Conservation (phyloP, 495 filamentous ascomycete species). For the Monascus purpureus region DNA sequence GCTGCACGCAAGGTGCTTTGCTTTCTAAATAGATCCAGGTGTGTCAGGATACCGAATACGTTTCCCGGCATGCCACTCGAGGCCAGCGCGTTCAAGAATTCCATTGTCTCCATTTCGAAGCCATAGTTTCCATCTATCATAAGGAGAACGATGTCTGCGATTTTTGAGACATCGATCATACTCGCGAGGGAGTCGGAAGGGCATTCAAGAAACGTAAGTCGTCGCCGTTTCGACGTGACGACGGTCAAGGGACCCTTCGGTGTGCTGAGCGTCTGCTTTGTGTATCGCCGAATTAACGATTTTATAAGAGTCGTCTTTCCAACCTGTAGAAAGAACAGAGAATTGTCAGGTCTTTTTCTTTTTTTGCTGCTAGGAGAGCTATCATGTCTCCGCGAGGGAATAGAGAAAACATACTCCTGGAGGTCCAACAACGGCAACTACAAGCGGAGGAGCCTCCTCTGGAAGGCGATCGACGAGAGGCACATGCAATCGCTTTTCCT, state of each 20-base stretch:
- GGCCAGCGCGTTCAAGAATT: slow-evolving; percentile 84
- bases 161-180: slow-evolving; percentile 92
- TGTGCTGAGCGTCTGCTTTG: slow-evolving; percentile 82
- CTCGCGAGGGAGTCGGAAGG: slow-evolving; percentile 82
- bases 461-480: slow-evolving; percentile 89
- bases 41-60: slow-evolving; percentile 91
- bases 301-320: slow-evolving; percentile 75
- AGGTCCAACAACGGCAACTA: slow-evolving; percentile 86
- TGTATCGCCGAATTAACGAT: slow-evolving; percentile 84
- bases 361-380: slow-evolving; percentile 1
- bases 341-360: slow-evolving; percentile 5
- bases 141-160: slow-evolving; percentile 88
- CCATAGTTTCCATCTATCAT: slow-evolving; percentile 98
- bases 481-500: slow-evolving; percentile 91
- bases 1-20: slow-evolving; percentile 76
- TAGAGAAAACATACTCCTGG: slow-evolving; percentile 53
- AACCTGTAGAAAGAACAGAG: slow-evolving; percentile 17
- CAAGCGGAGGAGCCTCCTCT: slow-evolving; percentile 85
- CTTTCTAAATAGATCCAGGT: slow-evolving; percentile 89
- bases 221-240: slow-evolving; percentile 83
- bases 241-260: slow-evolving; percentile 88
- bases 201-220: slow-evolving; percentile 92
- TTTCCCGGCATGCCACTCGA: slow-evolving; percentile 95
- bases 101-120: slow-evolving; percentile 99
- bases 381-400: slow-evolving; percentile 11